These are phyloP conservation scores for Avena insularis DNA, from an alignment of 176 grass and related monocot species.

Conservation along the genomic window DNA sequence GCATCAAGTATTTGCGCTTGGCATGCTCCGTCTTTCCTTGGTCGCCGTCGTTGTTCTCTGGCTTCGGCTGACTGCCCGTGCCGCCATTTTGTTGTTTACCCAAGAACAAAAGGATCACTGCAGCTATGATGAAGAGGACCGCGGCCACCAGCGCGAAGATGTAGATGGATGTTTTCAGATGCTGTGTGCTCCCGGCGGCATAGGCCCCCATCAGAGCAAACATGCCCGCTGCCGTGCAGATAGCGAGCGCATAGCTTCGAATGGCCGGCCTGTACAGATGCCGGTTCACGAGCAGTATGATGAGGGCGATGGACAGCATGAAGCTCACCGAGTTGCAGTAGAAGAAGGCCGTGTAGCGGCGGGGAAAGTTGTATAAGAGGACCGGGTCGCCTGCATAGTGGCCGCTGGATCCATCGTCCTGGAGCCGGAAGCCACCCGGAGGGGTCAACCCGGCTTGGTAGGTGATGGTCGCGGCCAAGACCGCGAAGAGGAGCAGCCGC, in stretches of 20 bases:
- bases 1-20: conserved; percentile 33
- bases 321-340: conserved; percentile 50
- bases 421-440: conserved; percentile 23
- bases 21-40: background rate
- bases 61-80: background rate
- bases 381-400: background rate
- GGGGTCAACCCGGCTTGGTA: conserved; percentile 57
- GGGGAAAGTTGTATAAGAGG: conserved; percentile 8
- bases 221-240: background rate
- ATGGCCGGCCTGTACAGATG: conserved; percentile 17
- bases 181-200: conserved; percentile 2
- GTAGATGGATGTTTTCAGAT: conserved; percentile 15
- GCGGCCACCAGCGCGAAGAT: background rate
- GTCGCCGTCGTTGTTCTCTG: background rate
- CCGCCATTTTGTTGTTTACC: background rate
- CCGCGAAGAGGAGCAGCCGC: conserved; percentile 40
- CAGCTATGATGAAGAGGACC: background rate
- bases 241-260: background rate
- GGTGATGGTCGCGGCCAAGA: conserved; percentile 39
- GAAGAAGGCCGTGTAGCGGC: conserved; percentile 45
- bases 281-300: conserved; percentile 39
- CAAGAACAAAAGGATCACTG: background rate
- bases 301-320: conserved; percentile 41
- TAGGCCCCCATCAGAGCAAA: conserved; percentile 14
- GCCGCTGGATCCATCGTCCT: background rate